Conservation (phyloP, 352 stramenopile genomes). For the Phytopythium mirpurense region DNA sequence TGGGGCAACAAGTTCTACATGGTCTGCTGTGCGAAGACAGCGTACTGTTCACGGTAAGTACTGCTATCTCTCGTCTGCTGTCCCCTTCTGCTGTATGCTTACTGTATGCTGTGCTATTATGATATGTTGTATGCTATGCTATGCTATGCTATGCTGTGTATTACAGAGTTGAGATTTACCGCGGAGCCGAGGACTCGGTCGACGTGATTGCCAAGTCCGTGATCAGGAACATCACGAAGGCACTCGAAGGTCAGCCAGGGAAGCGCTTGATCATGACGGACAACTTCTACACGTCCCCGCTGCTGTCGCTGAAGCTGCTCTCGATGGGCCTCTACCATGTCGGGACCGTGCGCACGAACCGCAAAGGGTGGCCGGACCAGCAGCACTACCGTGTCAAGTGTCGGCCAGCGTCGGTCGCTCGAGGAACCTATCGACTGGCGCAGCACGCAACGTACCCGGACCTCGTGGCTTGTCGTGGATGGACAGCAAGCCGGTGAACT, state of each 20-base stretch:
- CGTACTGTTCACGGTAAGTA: conserved; percentile 13
- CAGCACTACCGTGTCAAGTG: conserved; percentile 13
- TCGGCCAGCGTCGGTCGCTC: conserved; percentile 7
- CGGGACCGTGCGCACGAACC: conserved; percentile 8
- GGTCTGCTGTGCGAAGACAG: conserved; percentile 10
- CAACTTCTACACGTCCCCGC: conserved; percentile 12
- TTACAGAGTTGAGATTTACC: conserved; percentile 13
- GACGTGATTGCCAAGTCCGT: conserved; percentile 1
- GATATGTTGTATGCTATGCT: conserved; percentile 4
- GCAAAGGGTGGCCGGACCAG: conserved; percentile 8
- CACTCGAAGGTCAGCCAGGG: neutral
- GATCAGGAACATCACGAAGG: conserved; percentile 11
- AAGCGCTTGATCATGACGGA: conserved; percentile 11
- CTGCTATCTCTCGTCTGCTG: no score
- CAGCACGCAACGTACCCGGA: conserved; percentile 6
- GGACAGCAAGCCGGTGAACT: conserved; percentile 11
- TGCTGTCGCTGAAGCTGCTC: conserved; percentile 9
- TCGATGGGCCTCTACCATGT: conserved; percentile 11
- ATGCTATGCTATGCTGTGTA: conserved; percentile 9
- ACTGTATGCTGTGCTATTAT: neutral
- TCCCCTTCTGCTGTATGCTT: conserved; percentile 2
- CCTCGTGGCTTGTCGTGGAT: conserved; percentile 10
- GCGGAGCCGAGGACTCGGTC: conserved; percentile 2
- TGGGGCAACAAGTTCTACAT: conserved; percentile 24
- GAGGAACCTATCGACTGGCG: conserved; percentile 10